Conservation (phyloP, 495 filamentous ascomycete species). For the Penicillium egyptiacum region DNA sequence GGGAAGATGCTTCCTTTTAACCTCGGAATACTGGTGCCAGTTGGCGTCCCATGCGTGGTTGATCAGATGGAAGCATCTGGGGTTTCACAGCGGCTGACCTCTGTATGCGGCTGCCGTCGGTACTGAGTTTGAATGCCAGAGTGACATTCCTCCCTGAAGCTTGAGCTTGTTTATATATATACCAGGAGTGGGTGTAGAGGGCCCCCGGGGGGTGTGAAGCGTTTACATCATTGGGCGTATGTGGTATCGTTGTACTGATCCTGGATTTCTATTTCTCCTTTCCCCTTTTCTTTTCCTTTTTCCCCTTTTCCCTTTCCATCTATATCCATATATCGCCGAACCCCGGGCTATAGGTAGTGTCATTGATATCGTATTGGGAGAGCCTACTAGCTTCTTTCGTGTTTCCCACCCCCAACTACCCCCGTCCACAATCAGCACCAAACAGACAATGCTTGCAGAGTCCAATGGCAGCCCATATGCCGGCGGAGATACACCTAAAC, state of each 20-base stretch:
- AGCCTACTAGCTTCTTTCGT: slow-evolving; percentile 3
- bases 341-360: neutral
- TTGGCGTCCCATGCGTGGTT: slow-evolving; percentile 34
- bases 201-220: slow-evolving; percentile 8
- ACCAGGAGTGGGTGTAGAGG: slow-evolving; percentile 7
- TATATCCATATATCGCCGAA: slow-evolving; percentile 9
- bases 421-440: neutral
- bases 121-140: slow-evolving; percentile 39
- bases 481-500: slow-evolving; percentile 37
- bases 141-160: slow-evolving; percentile 26
- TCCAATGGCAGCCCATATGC: slow-evolving; percentile 25
- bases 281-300: slow-evolving; percentile 3
- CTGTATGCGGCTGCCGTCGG: slow-evolving; percentile 40
- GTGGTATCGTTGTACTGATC: slow-evolving; percentile 11
- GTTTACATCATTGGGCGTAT: slow-evolving; percentile 13
- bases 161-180: slow-evolving; percentile 25
- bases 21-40: slow-evolving; percentile 12
- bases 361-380: slow-evolving; percentile 6
- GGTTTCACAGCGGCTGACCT: slow-evolving; percentile 52
- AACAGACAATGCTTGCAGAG: slow-evolving; percentile 36
- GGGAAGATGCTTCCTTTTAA: slow-evolving; percentile 15
- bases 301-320: neutral
- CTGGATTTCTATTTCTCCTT: slow-evolving; percentile 8
- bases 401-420: neutral
- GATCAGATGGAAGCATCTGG: slow-evolving; percentile 44